Base-by-base conservation (phyloP, 23 red algal genomes). In the Gracilaria domingensis region DNA sequence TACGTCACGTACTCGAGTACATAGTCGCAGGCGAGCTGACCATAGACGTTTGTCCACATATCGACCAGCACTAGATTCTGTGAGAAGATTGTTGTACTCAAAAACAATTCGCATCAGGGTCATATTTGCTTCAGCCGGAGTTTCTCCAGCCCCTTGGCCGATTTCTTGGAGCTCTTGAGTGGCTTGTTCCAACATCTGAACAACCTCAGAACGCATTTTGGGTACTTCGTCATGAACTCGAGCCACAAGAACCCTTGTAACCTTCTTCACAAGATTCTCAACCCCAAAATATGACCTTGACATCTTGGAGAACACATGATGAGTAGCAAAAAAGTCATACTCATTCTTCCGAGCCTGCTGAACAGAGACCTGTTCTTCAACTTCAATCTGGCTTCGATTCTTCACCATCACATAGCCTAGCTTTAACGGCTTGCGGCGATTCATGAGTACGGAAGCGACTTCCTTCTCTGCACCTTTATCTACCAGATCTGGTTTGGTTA, bases 41-140 rank as follows among this genome's bases (percentile, higher is more conserved):
- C 86, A 90, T 57, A 90, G 65, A 23, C 86, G 86, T 36, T 90
- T 90, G 61, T 90, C 86, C 0, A 90, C 86, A 66, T 90, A 90
- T 3, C 86, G 86, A 20, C 86, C 86, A 1, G 57, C 74, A 80
- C 44, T 44, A 21, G 86, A 81, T 47, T 90, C 86, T 51, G 73
- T 80, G 37, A 90, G 74, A 32, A 90, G 75, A 56, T 72, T 81
- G 34, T 90, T 80, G 61, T 90, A 90, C 45, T 90, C 86, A 36
- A 90, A 90, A 58, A 90, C 72, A 48, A 90, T 80, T 12, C 86
- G 71, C 86, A 90, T 90, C 24, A 90, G 86, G 13, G 86, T 90
- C 86, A 90, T 90, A 26, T 71, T 90, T 12, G 86, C 86, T 75
- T 90, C 86, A 21, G 86, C 71, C 29, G 73, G 37, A 4, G 86